Conservation (phyloP, 1,284 basidiomycete species). For the Naganishia cerealis region DNA sequence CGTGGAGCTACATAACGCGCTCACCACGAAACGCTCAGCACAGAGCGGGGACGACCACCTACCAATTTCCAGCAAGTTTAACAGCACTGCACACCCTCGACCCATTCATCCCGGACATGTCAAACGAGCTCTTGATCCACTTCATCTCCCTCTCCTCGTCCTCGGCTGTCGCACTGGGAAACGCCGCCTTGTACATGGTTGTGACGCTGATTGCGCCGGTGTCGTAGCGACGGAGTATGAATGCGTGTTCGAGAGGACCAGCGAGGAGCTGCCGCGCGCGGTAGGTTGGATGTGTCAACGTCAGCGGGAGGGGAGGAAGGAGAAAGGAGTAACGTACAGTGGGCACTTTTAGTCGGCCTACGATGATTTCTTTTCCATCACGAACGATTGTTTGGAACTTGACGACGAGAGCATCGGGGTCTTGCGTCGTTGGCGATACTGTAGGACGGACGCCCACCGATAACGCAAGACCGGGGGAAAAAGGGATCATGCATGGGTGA, state of each 20-base stretch:
- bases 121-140: slow-evolving; percentile 77
- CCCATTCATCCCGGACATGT: slow-evolving; percentile 79
- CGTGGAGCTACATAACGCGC: no score
- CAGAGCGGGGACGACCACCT: slow-evolving; percentile 28
- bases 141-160: slow-evolving; percentile 79
- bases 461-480: neutral
- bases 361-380: slow-evolving; percentile 78
- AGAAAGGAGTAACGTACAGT: slow-evolving; percentile 62
- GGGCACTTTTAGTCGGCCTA: slow-evolving; percentile 89
- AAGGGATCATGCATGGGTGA: neutral
- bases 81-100: slow-evolving; percentile 62
- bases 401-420: slow-evolving; percentile 56
- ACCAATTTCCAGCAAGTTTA: slow-evolving; percentile 78
- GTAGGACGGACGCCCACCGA: no score
- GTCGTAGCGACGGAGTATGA: slow-evolving; percentile 91
- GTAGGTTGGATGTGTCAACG: slow-evolving; percentile 50
- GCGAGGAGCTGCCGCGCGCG: slow-evolving; percentile 31
- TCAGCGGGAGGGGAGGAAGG: slow-evolving; percentile 9
- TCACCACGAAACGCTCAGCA: neutral
- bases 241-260: slow-evolving; percentile 64
- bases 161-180: slow-evolving; percentile 76
- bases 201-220: slow-evolving; percentile 92
- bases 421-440: slow-evolving; percentile 38
- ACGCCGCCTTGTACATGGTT: slow-evolving; percentile 97
- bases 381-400: slow-evolving; percentile 81